Percentiles rank a stretch among this genome's conserved stretches.
These are phyloP conservation scores for Penicillium angulare DNA, from an alignment of 495 filamentous ascomycete genomes.

Conservation along the genomic window DNA sequence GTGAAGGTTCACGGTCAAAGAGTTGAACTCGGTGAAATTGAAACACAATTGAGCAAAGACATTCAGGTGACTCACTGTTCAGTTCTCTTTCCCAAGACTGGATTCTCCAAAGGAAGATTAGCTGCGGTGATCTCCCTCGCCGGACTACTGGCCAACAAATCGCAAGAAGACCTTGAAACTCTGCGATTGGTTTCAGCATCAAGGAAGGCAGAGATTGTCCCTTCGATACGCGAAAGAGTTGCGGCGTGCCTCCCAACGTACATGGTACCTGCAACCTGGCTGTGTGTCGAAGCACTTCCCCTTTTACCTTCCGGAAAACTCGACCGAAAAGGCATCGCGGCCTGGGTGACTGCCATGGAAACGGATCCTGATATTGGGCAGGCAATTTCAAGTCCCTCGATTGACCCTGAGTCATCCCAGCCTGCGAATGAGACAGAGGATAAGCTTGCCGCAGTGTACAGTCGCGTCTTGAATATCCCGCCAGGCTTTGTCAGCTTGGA, in stretches of 20 bases:
- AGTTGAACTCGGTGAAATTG: conserved; percentile 65
- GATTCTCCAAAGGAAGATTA: conserved; percentile 39
- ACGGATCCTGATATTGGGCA: conserved; percentile 24
- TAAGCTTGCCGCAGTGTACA: conserved; percentile 45
- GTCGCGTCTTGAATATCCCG: conserved; percentile 53
- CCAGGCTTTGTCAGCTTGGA: conserved; percentile 44
- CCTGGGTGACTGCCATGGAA: conserved; percentile 35
- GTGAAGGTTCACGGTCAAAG: conserved; percentile 68
- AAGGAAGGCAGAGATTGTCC: conserved; percentile 23
- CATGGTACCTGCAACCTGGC: conserved; percentile 56
- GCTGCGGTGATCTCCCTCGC: conserved; percentile 36
- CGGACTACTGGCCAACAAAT: conserved; percentile 21
- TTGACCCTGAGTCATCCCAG: conserved; percentile 8
- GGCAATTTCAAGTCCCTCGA: neutral
- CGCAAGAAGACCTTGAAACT: conserved; percentile 18
- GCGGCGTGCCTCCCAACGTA: conserved; percentile 42
- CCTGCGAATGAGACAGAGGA: conserved; percentile 35
- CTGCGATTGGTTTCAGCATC: conserved; percentile 25
- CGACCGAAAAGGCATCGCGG: conserved; percentile 42
- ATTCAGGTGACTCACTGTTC: conserved; percentile 38
- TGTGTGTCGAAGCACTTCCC: conserved; percentile 50
- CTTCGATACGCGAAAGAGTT: conserved; percentile 33
- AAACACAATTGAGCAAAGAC: conserved; percentile 46
- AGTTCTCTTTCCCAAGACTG: conserved; percentile 42
- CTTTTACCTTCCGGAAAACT: conserved; percentile 52